Evolutionary conservation across 768 basidiomycete genomes (phyloP), one percentile per base, ranked within the genome.

Genomic region (Pleurotus citrinopileatus): DNA sequence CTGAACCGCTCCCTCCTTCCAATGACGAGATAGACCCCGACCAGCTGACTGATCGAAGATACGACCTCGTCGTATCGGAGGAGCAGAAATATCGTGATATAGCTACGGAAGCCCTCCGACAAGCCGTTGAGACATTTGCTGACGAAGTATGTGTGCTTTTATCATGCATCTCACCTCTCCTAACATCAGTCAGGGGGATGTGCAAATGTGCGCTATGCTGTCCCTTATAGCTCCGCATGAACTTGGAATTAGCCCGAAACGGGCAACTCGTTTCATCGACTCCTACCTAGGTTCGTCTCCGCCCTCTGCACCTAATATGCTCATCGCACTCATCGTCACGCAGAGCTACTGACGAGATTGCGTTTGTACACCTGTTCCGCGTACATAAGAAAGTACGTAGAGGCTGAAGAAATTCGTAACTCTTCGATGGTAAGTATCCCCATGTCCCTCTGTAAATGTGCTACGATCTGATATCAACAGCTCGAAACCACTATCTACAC

Each of bases 141-240:
- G 83, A 86, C 55, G 72, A 82, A 70, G 88, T 88, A 54, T 22
- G 66, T 37, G 15, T 52, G 42, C 25, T 2, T 23, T 19, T 27
- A 27, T 22, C 37, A 43, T 8, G 10, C 45, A 3, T 6, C 17
- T 32, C 22, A 56, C n/a, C 34, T 48, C n/a, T 15, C 55, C 13
- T 40, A 8, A 17, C 17, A 3, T 13, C 53, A 42, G 19, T 12
- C 55, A 91, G 86, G 91, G 91, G 12, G 86, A 93, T 61, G 72
- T 91, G 1, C 91, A 91, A 61, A 88, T 84, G 76, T 91, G 89
- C 66, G 82, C 88, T 1, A 81, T 89, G 76, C 63, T 93, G 13
- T 74, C 81, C 2, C 61, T 89, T 1, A 69, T 92, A 17, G 87
- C 84, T 5, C 72, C 77, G 0, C 60, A 73, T 40, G 87, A 91